A percentile compares a stretch with the other conserved stretches of the same genome.
Conservation (phyloP, 2,329 filamentous ascomycete genomes). For the Onygena corvina region DNA sequence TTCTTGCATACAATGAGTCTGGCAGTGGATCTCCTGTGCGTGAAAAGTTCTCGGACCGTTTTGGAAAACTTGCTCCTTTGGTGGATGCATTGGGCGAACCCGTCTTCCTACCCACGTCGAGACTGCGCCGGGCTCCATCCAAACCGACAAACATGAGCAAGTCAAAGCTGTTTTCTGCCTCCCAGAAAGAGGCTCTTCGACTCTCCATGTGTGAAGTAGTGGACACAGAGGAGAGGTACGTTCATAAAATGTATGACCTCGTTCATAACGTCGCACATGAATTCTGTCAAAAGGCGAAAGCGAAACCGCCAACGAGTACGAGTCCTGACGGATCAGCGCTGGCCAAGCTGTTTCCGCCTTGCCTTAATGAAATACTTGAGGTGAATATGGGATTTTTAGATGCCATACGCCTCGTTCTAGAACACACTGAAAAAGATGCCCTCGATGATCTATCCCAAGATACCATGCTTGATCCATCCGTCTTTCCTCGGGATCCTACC, state of each 20-base stretch:
- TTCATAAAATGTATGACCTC: constrained; percentile 72
- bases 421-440: constrained; percentile 72
- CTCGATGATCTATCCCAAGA: constrained; percentile 59
- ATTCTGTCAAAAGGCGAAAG: constrained; percentile 58
- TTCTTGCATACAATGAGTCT: constrained; percentile 34
- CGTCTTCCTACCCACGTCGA: constrained; percentile 75
- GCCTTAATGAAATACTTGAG: constrained; percentile 66
- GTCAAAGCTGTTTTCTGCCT: constrained; percentile 62
- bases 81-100: constrained; percentile 71
- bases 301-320: constrained; percentile 47
- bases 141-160: constrained; percentile 70
- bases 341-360: constrained; percentile 66
- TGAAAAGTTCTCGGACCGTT: constrained; percentile 52
- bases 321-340: constrained; percentile 63
- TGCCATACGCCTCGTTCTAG: constrained; percentile 62
- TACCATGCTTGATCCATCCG: constrained; percentile 37
- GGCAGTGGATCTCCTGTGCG: constrained; percentile 40
- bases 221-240: constrained; percentile 89
- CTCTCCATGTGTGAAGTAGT: constrained; percentile 84
- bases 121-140: constrained; percentile 72
- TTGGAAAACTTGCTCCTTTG: constrained; percentile 64
- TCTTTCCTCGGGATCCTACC: constrained; percentile 37
- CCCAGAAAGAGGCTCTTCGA: constrained; percentile 72
- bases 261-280: constrained; percentile 70
- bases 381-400: constrained; percentile 72